Base-by-base conservation (phyloP, 805 yeast species). In the Candida cerambycidarum region DNA sequence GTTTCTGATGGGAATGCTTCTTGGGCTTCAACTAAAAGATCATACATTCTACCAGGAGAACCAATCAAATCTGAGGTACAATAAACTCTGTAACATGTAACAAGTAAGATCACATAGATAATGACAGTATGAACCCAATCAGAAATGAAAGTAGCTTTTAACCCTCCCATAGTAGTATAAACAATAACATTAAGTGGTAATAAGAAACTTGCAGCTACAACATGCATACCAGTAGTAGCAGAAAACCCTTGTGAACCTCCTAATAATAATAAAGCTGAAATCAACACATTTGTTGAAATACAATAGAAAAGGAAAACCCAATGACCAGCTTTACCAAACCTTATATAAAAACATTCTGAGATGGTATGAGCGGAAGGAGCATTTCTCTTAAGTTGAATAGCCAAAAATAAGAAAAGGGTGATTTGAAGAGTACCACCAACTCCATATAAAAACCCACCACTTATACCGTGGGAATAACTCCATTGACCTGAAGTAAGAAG, bases 201-300 rank as follows among this genome's bases (percentile, higher is more conserved):
- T 32, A 58, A 45, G 46, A 52, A 55, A 25, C 52, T 42, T 10
- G 61, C 56, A 27, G 58, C 58, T 14, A 52, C 55, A 2, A 82
- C 76, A 59, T 82, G 69, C 69, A 70, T 67, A 1, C 96, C 96
- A 3, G 96, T 88, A 46, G 88, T 69, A 51, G 82, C 83, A 47
- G 69, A 71, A 44, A 88, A 81, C 4, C 86, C 85, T 1, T 93
- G 89, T 31, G 92, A 80, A 16, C 95, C 96, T 45, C 58, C 58
- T 11, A 58, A 42, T 18, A 57, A 42, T 16, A 56, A 48, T 36
- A 55, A 54, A 4, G 57, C 45, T 19, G 58, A 47, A 14, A 53
- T 55, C 29, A 56, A 43, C 2, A 58, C 51, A 54, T 27, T 61
- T 28, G 59, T 55, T 5, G 51, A 51, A 15, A 61, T 42, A 6